Evolutionary conservation across 2,329 filamentous ascomycete species (phyloP), one percentile per base, ranked within the genome.

Genomic region (Verticillium albo-atrum): DNA sequence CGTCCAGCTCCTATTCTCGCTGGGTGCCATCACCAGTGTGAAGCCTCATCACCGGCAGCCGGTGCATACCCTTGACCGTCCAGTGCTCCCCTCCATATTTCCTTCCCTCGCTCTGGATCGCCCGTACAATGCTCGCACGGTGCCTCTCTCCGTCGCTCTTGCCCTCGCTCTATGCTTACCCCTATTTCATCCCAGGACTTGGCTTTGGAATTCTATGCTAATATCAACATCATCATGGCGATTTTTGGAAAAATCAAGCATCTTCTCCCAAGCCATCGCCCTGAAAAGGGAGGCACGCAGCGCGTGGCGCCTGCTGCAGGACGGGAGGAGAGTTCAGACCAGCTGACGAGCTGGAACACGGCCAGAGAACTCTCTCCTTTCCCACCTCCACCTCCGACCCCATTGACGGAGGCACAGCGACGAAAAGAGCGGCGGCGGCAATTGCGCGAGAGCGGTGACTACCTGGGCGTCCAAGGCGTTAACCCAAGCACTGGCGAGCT

Each of bases 401-500:
- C 27, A 27, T 20, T 30, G 14, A 32, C 26, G 14, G 27, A 32
- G 3, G 54, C 32, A 6, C 27, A 37, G 20, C 32, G 73, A 2
- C 64, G 65, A 6, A 47, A 47, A 23, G n/a, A 47, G 42, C 71
- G 75, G 35, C 76, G 82, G 6, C 75, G 75, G 52, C 76, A 68
- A 47, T 72, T 85, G 58, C 82, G 79, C 61, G 76, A 80, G 58
- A 84, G 80, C 58, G 82, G 82, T 4, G 84, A 87, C 67, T 87
- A 79, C 65, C 75, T 87, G 0, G 83, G 83, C 2, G 80, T 86
- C 1, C 82, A 84, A 60, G 84, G 84, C 3, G 74, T 82, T 57
- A 86, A 87, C 65, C 84, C 84, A 0, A 71, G 76, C 50, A 86
- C 84, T 0, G 82, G 84, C 5, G 73, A 79, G 62, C 77, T 79